These are phyloP conservation scores for Cicer bijugum DNA, from an alignment of 306 rosid genomes.

Conservation along the genomic window DNA sequence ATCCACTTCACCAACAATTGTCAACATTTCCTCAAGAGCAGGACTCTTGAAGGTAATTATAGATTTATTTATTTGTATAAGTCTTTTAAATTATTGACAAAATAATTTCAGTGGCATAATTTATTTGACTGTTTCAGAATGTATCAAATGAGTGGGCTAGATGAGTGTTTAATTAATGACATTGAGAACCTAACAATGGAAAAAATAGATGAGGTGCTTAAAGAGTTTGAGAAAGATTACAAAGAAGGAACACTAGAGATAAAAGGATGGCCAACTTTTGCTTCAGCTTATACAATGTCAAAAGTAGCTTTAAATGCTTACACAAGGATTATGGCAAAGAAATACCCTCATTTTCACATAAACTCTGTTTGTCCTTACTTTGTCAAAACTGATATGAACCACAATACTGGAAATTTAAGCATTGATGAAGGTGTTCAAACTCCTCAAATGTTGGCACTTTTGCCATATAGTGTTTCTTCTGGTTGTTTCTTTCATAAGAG, in stretches of 20 bases:
- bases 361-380: slow-evolving; percentile 55
- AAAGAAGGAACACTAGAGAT: slow-evolving; percentile 47
- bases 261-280: slow-evolving; percentile 50
- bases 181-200: slow-evolving; percentile 45
- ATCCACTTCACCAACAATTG: slow-evolving; percentile 49
- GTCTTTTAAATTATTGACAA: neutral
- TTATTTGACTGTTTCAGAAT: slow-evolving; percentile 37
- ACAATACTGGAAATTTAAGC: slow-evolving; percentile 42
- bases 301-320: slow-evolving; percentile 56
- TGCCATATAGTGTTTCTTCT: slow-evolving; percentile 37
- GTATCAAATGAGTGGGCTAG: slow-evolving; percentile 50
- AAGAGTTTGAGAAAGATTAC: slow-evolving; percentile 47
- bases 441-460: slow-evolving; percentile 46
- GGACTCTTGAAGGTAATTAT: slow-evolving; percentile 43
- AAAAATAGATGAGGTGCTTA: slow-evolving; percentile 41
- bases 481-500: slow-evolving; percentile 48
- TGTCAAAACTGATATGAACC: slow-evolving; percentile 53
- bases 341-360: slow-evolving; percentile 41
- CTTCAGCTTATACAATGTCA: slow-evolving; percentile 48
- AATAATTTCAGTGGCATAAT: neutral
- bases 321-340: slow-evolving; percentile 52
- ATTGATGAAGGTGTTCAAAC: slow-evolving; percentile 53
- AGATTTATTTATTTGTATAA: neutral
- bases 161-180: slow-evolving; percentile 31
- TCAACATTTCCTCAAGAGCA: slow-evolving; percentile 47